A percentile compares a stretch with the other conserved stretches of the same genome.
Evolutionary conservation across 1,284 basidiomycete species (phyloP).

Genomic region (Bondarzewia mesenterica): DNA sequence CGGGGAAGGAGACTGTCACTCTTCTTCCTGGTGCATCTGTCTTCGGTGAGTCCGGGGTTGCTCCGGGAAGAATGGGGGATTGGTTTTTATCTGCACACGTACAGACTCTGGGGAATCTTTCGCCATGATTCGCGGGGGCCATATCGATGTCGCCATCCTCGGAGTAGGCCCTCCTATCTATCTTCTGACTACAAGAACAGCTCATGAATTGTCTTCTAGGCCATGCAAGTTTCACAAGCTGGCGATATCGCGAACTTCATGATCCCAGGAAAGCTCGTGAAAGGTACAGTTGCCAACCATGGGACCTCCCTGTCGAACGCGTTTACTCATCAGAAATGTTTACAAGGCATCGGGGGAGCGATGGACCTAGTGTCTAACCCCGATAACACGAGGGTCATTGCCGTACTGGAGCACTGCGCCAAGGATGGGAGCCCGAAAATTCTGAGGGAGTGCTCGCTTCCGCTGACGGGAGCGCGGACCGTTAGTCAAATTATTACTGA

Average conservation of each 20-base stretch:
- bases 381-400: slow-evolving; percentile 86
- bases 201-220: slow-evolving; percentile 33
- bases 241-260: slow-evolving; percentile 98
- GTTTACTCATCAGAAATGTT: too few relatives aligned
- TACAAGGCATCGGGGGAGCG: slow-evolving; percentile 84
- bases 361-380: slow-evolving; percentile 97
- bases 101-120: slow-evolving; percentile 86
- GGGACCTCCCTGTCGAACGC: too few relatives aligned
- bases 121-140: slow-evolving; percentile 94
- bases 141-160: slow-evolving; percentile 89
- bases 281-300: slow-evolving; percentile 41
- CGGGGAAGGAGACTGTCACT: slow-evolving; percentile 94
- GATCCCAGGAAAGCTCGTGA: slow-evolving; percentile 91
- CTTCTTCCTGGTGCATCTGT: slow-evolving; percentile 87
- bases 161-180: slow-evolving; percentile 33
- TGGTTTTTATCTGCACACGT: neutral
- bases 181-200: slow-evolving; percentile 1
- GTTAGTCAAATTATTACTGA: slow-evolving; percentile 94
- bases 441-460: slow-evolving; percentile 74
- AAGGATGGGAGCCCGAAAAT: slow-evolving; percentile 92
- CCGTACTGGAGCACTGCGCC: slow-evolving; percentile 85
- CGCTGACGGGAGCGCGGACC: slow-evolving; percentile 81
- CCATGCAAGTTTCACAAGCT: slow-evolving; percentile 89
- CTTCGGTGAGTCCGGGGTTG: slow-evolving; percentile 53
- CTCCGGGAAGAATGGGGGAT: slow-evolving; percentile 2